phyloP scores from a whole-genome alignment of 495 filamentous ascomycete genomes.

The Penicillium goetzii region DNA sequence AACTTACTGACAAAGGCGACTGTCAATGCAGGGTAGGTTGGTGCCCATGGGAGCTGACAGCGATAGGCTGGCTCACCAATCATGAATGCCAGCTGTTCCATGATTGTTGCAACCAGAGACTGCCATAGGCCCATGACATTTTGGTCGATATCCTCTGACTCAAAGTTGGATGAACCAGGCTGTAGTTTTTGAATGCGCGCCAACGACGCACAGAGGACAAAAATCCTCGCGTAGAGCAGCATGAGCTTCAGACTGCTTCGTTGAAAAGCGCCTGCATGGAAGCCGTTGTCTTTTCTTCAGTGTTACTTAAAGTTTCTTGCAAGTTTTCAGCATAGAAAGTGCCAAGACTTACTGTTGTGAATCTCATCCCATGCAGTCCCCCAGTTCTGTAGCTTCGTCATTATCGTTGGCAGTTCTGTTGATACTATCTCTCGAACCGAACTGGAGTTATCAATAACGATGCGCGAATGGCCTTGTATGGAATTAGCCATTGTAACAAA shows the following conservation, averaged over 20 bases:
- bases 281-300: slow-evolving; percentile 38
- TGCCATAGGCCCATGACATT: slow-evolving; percentile 42
- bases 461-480: slow-evolving; percentile 34
- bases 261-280: slow-evolving; percentile 47
- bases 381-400: slow-evolving; percentile 44
- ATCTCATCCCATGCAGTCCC: slow-evolving; percentile 50
- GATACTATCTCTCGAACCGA: slow-evolving; percentile 37
- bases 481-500: not conserved
- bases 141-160: slow-evolving; percentile 31
- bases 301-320: not conserved
- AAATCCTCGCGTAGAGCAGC: slow-evolving; percentile 47
- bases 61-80: slow-evolving; percentile 44
- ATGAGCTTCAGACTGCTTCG: slow-evolving; percentile 46
- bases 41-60: slow-evolving; percentile 46
- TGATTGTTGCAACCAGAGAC: slow-evolving; percentile 42
- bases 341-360: slow-evolving; percentile 39
- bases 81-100: slow-evolving; percentile 43
- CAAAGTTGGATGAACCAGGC: slow-evolving; percentile 28
- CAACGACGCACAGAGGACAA: slow-evolving; percentile 41
- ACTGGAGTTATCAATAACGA: slow-evolving; percentile 38
- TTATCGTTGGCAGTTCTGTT: slow-evolving; percentile 40
- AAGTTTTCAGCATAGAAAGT: not conserved
- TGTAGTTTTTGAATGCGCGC: slow-evolving; percentile 48
- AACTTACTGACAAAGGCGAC: slow-evolving; percentile 51
- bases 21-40: slow-evolving; percentile 47